Evolutionary conservation across 129 eudicot species (phyloP), one percentile per base, ranked within the genome.

Genomic region (Deinandra increscens): DNA sequence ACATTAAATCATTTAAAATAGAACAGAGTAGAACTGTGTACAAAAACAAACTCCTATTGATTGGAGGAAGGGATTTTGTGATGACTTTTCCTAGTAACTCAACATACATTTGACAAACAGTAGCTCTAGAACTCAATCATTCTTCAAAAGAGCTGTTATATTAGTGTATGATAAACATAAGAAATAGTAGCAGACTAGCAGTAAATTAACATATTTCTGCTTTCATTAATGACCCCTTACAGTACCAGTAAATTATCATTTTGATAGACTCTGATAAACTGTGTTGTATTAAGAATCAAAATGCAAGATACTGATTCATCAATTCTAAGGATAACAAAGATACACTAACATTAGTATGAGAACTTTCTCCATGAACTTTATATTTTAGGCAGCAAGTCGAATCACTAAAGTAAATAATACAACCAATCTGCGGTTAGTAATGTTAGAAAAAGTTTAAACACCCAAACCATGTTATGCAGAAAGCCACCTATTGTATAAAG

Each of bases 71-170:
- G 14, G 36, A 37, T 22, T 69, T 50, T 36, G 50, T 69, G 36
- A 39, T 51, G 18, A 19, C 12, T 13, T 53, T 36, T 12, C 44
- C 33, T 31, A 17, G 15, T 23, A 66, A 12, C 45, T 26, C 66
- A 23, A 10, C 12, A 1, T 46, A 61, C 46, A 46, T 72, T 45
- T 6, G 37, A 72, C 45, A 72, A 66, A 17, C 46, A 13, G 26
- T 33, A 72, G 36, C 61, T 46, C 62, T 48, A 72, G 9, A 61
- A 60, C 0, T 53, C 46, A 51, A 20, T 12, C 19, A 31, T 69
- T 7, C 49, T 69, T 69, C 61, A 68, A 31, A 18, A 15, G 72
- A 29, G 42, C 59, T 66, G 71, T 66, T 14, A 33, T n/a, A n/a
- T n/a, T n/a, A 4, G 3, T 23, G 7, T 45, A 23, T 7, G 33